A percentile compares a stretch with the other conserved stretches of the same genome.
phyloP scores from a whole-genome alignment of 192 early-diverging fungal species.

The Gaertneriomyces sp. region DNA sequence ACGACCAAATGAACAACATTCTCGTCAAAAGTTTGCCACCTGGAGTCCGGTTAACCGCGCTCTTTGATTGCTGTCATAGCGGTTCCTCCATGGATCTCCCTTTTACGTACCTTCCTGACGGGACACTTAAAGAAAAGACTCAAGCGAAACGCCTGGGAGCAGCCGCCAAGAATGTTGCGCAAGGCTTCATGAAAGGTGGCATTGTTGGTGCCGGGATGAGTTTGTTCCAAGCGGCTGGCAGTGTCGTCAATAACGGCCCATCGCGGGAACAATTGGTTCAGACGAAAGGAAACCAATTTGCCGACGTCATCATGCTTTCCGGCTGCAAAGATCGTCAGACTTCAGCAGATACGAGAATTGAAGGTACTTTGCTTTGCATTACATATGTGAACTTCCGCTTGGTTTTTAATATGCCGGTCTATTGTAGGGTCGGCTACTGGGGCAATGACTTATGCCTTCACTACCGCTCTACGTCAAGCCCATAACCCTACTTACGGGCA shows the following conservation, averaged over 20 bases:
- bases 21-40: constrained; percentile 49
- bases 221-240: constrained; percentile 16
- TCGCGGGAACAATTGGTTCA: constrained; percentile 7
- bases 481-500: constrained; percentile 32
- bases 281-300: constrained; percentile 33
- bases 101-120: constrained; percentile 45
- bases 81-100: constrained; percentile 45
- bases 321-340: constrained; percentile 70
- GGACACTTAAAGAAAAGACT: constrained; percentile 28
- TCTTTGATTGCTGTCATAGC: constrained; percentile 70
- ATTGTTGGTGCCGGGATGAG: constrained; percentile 27
- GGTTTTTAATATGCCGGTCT: not conserved
- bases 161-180: constrained; percentile 11
- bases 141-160: constrained; percentile 18
- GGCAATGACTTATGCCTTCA: constrained; percentile 47
- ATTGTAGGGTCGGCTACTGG: constrained; percentile 24
- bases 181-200: constrained; percentile 24
- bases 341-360: constrained; percentile 49
- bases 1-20: constrained; percentile 48
- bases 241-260: constrained; percentile 10
- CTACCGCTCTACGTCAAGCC: constrained; percentile 18
- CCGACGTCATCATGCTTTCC: constrained; percentile 68
- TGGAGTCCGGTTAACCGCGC: constrained; percentile 65
- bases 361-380: constrained; percentile 11
- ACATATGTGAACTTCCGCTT: not conserved